A percentile compares a stretch with the other conserved stretches of the same genome.
Conservation (phyloP, 192 early-diverging fungal species). For the Coemansia sp. region DNA sequence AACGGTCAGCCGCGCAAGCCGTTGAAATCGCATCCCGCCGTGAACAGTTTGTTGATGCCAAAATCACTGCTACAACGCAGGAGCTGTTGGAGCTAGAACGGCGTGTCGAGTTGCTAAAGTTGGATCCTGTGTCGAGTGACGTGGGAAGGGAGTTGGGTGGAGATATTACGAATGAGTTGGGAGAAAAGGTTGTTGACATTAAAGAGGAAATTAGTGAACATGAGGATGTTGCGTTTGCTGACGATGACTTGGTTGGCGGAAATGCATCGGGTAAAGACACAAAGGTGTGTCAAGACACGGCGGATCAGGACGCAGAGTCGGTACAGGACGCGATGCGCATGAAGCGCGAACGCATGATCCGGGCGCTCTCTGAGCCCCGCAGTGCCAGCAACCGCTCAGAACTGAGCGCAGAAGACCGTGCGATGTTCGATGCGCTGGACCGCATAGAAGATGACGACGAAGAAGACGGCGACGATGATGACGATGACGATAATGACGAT, state of each 20-base stretch:
- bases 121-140: neutral
- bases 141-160: conserved; percentile 8
- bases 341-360: conserved; percentile 23
- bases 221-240: neutral
- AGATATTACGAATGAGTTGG: conserved; percentile 39
- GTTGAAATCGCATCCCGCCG: conserved; percentile 65
- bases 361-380: neutral
- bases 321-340: neutral
- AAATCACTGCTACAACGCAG: conserved; percentile 11
- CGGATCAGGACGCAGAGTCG: neutral
- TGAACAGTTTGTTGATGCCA: conserved; percentile 40
- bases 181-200: conserved; percentile 52
- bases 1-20: conserved; percentile 74
- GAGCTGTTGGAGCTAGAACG: conserved; percentile 19
- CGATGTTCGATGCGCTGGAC: conserved; percentile 32
- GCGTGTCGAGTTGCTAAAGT: conserved; percentile 2
- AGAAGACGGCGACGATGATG: conserved; percentile 4
- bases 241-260: neutral
- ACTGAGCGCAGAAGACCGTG: conserved; percentile 17
- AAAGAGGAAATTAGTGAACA: conserved; percentile 34
- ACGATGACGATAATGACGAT: neutral
- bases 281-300: neutral
- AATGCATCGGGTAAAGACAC: too few species aligned
- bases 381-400: neutral
- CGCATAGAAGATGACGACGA: conserved; percentile 18